These are phyloP conservation scores for Antarctomyces pellizariae DNA, from an alignment of 495 filamentous ascomycete species.

Conservation along the genomic window DNA sequence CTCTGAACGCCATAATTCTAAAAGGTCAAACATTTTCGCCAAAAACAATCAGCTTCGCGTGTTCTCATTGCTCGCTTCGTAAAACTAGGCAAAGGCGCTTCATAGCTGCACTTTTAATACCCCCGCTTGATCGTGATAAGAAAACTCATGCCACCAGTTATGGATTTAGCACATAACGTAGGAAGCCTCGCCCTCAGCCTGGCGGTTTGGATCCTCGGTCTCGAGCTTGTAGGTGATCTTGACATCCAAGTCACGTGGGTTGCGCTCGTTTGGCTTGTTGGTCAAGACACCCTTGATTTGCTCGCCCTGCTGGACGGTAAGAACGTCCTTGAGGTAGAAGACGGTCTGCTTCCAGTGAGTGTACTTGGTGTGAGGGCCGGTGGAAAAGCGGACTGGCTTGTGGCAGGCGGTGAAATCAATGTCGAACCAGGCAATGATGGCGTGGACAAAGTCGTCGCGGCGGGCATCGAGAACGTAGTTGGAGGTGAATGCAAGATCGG, in stretches of 20 bases:
- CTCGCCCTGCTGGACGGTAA: conserved; percentile 66
- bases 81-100: too few relatives aligned
- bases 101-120: too few relatives aligned
- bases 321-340: conserved; percentile 64
- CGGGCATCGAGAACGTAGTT: conserved; percentile 44
- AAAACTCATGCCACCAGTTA: too few relatives aligned
- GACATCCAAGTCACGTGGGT: conserved; percentile 87
- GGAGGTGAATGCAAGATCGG: conserved; percentile 40
- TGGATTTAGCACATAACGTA: conserved; percentile 88
- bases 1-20: too few relatives aligned
- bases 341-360: conserved; percentile 94
- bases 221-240: conserved; percentile 61
- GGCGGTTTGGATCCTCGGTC: conserved; percentile 42
- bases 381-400: conserved; percentile 64
- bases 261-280: conserved; percentile 80
- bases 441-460: conserved; percentile 80
- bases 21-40: too few relatives aligned
- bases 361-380: conserved; percentile 74
- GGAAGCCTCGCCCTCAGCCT: conserved; percentile 42
- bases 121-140: too few relatives aligned
- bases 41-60: too few relatives aligned
- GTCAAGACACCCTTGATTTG: conserved; percentile 43
- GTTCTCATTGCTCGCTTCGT: too few relatives aligned
- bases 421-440: conserved; percentile 94
- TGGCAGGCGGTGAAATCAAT: conserved; percentile 94